Percentiles rank a stretch among this genome's conserved stretches.
These are phyloP conservation scores for Hypoxylon sp. DNA, from an alignment of 2,329 filamentous ascomycete species.

Conservation along the genomic window DNA sequence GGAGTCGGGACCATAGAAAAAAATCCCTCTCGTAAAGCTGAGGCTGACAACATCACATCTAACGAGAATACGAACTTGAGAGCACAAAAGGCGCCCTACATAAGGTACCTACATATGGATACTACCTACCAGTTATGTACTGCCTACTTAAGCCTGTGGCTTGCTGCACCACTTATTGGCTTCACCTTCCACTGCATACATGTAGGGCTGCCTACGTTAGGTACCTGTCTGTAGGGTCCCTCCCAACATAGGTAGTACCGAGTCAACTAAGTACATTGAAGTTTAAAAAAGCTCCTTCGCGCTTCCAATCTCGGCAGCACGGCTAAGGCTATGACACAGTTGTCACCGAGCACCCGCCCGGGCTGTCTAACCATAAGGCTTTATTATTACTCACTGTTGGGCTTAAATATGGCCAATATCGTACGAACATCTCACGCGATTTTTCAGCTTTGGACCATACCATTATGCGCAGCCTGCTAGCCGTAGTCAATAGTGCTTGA, in stretches of 20 bases:
- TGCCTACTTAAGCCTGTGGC: constrained; percentile 1
- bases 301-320: constrained; percentile 37
- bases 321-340: constrained; percentile 30
- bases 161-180: constrained; percentile 2
- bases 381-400: constrained; percentile 18
- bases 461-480: constrained; percentile 17
- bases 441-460: constrained; percentile 24
- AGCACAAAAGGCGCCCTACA: constrained; percentile 26
- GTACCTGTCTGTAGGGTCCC: constrained; percentile 16
- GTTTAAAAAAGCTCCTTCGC: constrained; percentile 36
- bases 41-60: constrained; percentile 36
- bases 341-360: constrained; percentile 10
- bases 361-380: constrained; percentile 28
- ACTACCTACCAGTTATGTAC: constrained; percentile 3
- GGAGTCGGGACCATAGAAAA: constrained; percentile 24
- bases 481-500: constrained; percentile 31
- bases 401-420: constrained; percentile 2
- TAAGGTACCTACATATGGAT: too few relatives aligned
- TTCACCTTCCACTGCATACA: constrained; percentile 11
- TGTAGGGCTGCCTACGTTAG: constrained; percentile 21
- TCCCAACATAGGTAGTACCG: constrained; percentile 22
- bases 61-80: constrained; percentile 37
- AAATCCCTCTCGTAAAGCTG: constrained; percentile 44
- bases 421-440: constrained; percentile 11
- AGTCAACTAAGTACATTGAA: constrained; percentile 21